A percentile compares a stretch with the other conserved stretches of the same genome.
phyloP scores from a whole-genome alignment of 305 asterid genomes.

The Fraxinus sp. region DNA sequence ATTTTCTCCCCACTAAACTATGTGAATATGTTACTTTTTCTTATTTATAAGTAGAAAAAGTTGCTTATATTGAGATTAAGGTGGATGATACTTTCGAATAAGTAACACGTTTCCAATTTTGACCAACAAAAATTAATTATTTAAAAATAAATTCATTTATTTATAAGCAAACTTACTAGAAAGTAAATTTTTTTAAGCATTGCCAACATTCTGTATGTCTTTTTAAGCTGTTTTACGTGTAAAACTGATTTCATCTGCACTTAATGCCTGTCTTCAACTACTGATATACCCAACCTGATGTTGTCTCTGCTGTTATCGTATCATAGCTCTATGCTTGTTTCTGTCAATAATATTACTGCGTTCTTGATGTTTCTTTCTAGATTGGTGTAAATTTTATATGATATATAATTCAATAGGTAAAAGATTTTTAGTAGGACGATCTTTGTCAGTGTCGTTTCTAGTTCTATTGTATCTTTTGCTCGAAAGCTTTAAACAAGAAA shows the following conservation, averaged over 20 bases:
- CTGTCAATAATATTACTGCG: neutral
- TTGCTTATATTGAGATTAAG: neutral
- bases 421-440: neutral
- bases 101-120: too few species aligned
- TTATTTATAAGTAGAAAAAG: neutral
- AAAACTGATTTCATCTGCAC: neutral
- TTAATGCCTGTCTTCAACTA: neutral
- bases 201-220: neutral
- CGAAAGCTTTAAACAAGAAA: neutral
- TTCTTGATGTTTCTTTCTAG: neutral
- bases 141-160: too few species aligned
- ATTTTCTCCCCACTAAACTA: neutral
- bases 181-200: too few species aligned
- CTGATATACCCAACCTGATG: neutral
- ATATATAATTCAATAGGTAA: neutral
- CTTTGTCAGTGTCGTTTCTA: neutral
- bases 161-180: too few species aligned
- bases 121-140: too few species aligned
- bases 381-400: neutral
- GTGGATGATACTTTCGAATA: neutral
- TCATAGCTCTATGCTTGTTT: neutral
- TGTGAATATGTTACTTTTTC: neutral
- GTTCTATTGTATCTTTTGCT: neutral
- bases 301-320: neutral
- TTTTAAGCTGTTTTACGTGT: neutral